Conservation (phyloP, 192 early-diverging fungal species). For the Mortierella antarctica region DNA sequence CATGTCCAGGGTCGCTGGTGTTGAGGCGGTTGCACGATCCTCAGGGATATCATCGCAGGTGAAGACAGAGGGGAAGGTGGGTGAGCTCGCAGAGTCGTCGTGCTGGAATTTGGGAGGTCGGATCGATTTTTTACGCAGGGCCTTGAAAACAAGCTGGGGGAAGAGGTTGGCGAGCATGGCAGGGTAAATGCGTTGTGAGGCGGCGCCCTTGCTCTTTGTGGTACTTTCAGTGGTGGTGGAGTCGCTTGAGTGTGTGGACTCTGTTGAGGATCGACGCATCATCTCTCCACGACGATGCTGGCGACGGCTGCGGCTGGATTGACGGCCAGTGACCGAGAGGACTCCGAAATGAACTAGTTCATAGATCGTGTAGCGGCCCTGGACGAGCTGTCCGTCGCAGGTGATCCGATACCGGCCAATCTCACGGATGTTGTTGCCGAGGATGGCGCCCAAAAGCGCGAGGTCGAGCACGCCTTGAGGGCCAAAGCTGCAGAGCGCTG, state of each 20-base stretch:
- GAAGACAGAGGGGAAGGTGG: constrained; percentile 1
- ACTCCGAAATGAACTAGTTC: constrained; percentile 42
- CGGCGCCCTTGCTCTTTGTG: neutral
- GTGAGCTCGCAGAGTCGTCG: constrained; percentile 19
- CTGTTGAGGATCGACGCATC: neutral
- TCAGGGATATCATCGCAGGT: neutral
- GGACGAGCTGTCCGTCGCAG: constrained; percentile 29
- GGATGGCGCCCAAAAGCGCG: constrained; percentile 39
- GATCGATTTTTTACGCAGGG: constrained; percentile 26
- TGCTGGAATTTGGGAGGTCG: constrained; percentile 31
- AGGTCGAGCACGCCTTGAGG: constrained; percentile 38
- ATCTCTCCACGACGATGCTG: neutral
- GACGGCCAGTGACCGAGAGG: constrained; percentile 28
- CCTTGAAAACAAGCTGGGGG: constrained; percentile 40
- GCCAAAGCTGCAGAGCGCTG: constrained; percentile 28
- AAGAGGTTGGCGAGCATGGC: constrained; percentile 37
- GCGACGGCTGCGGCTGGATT: neutral
- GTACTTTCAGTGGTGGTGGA: neutral
- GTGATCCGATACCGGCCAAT: constrained; percentile 47
- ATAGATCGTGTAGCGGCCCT: constrained; percentile 35
- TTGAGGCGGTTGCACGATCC: neutral
- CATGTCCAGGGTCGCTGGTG: neutral
- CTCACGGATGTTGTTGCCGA: constrained; percentile 47
- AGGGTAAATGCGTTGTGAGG: constrained; percentile 22
- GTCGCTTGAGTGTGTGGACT: neutral